These are phyloP conservation scores for Pythium coloratum DNA, from an alignment of 352 stramenopile species.

Conservation along the genomic window DNA sequence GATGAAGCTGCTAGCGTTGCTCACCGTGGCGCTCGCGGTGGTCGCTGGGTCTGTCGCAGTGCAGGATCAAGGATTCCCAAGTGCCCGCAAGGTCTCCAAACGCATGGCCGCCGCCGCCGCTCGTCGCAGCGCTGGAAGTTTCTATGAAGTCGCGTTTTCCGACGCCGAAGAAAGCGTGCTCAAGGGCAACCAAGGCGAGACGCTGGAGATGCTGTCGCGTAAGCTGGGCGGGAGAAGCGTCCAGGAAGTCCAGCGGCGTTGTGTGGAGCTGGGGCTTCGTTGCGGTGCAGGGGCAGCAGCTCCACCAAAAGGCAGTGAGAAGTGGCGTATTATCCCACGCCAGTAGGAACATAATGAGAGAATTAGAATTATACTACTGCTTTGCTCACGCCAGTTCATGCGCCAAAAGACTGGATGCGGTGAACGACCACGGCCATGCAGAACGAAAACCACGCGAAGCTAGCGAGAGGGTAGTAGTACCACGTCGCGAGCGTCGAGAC, in stretches of 20 bases:
- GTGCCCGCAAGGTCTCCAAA: constrained; percentile 6
- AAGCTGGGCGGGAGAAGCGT: constrained; percentile 36
- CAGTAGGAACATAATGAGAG: not conserved
- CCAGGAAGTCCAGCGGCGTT: constrained; percentile 49
- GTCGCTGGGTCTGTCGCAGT: not conserved
- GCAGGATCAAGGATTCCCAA: not conserved
- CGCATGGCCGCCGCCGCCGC: not conserved
- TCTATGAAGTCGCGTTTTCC: constrained; percentile 44
- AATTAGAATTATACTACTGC: not conserved
- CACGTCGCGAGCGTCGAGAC: constrained; percentile 33
- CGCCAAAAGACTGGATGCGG: constrained; percentile 50
- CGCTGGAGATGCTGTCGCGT: constrained; percentile 34
- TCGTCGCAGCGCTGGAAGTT: not conserved
- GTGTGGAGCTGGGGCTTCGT: constrained; percentile 52
- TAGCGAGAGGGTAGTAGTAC: constrained; percentile 34
- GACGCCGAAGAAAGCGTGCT: constrained; percentile 56
- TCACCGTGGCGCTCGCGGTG: not conserved
- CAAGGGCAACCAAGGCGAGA: constrained; percentile 40
- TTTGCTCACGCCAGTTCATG: constrained; percentile 25
- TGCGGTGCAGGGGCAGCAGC: constrained; percentile 36
- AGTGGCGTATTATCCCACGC: constrained; percentile 31
- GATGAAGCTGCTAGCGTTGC: not conserved
- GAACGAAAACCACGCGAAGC: constrained; percentile 43
- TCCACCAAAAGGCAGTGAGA: constrained; percentile 43
- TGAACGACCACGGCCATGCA: constrained; percentile 46